These are phyloP conservation scores for Vitis riparia DNA, from an alignment of 164 flowering plant genomes.

Conservation along the genomic window DNA sequence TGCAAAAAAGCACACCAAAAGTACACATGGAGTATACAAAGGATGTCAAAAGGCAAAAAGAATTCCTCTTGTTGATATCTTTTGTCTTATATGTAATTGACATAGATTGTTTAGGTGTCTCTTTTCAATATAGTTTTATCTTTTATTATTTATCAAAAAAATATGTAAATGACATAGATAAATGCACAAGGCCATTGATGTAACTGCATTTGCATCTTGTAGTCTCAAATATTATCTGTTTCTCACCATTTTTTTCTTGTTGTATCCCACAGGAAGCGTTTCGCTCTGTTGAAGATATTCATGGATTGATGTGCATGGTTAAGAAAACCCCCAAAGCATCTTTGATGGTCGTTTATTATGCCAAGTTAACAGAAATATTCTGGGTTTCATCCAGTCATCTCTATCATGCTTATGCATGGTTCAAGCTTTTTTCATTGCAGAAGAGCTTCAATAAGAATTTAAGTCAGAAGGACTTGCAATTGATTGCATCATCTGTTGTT, in stretches of 20 bases:
- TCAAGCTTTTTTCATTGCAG: conserved; percentile 78
- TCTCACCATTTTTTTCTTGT: conserved; percentile 5
- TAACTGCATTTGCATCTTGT: too few relatives aligned
- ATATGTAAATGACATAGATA: too few relatives aligned
- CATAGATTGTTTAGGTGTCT: too few relatives aligned
- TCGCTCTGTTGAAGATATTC: conserved; percentile 89
- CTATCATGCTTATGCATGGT: conserved; percentile 97
- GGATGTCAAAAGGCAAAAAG: too few relatives aligned
- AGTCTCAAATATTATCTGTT: background rate
- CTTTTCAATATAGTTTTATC: background rate
- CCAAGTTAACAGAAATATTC: conserved; percentile 83
- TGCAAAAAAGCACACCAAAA: too few relatives aligned
- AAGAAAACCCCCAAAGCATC: conserved; percentile 93
- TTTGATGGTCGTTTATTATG: conserved; percentile 83
- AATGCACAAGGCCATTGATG: too few relatives aligned
- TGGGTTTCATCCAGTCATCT: conserved; percentile 82
- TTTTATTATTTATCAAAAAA: too few relatives aligned
- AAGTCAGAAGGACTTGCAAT: conserved; percentile 82
- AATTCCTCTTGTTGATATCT: background rate
- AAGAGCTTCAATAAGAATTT: conserved; percentile 86
- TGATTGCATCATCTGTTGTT: conserved; percentile 89
- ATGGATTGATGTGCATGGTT: conserved; percentile 95
- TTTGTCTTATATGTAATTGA: background rate
- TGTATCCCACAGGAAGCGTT: conserved; percentile 78
- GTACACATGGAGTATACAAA: too few relatives aligned